Evolutionary conservation across 352 stramenopile species (phyloP), one percentile per base, ranked within the genome.

Genomic region (Thalassiosira sp.): DNA sequence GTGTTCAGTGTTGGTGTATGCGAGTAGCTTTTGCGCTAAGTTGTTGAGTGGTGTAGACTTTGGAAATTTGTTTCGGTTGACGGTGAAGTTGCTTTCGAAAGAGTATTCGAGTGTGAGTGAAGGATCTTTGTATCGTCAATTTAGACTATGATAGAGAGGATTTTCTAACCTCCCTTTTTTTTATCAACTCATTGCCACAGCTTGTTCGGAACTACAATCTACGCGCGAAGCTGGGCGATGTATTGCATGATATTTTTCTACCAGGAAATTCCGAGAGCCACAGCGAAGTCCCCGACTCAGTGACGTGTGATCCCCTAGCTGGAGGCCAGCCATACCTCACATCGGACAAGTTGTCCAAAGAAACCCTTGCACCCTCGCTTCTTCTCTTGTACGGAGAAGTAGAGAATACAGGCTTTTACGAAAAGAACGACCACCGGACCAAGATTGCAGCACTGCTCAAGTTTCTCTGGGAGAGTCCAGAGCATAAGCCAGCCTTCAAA

Each of bases 371-470:
- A 10, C 97, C 97, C 8, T 98, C 95, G 25, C 84, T 99, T 1
- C 80, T 99, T 35, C 91, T 95, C n/a, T 82, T 99, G 11, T 99
- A 99, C 72, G 97, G 97, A 45, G 96, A 99, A 72, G 97, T 99
- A 0, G 96, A 99, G 73, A 95, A 98, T 51, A 98, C 96, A 2
- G 97, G 96, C 0, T 98, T 97, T 62, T 99, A 99, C 72, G 96
- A 99, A 65, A 98, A 98, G 75, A 96, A 98, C 58, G 92, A 94
- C 54, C 95, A 98, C 74, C 94, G 97, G 0, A 85, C 96, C 66
- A 97, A 98, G 66, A 98, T 99, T 73, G 94, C 94, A 15, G 96
- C 94, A 25, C 79, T 99, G 24, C 87, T 99, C 16, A 98, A 98
- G 72, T 98, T 97, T 81, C 83, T 99, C 22, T 99, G 96, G 96